phyloP scores from a whole-genome alignment of 2,329 filamentous ascomycete genomes.

The Neonectria hederae region DNA sequence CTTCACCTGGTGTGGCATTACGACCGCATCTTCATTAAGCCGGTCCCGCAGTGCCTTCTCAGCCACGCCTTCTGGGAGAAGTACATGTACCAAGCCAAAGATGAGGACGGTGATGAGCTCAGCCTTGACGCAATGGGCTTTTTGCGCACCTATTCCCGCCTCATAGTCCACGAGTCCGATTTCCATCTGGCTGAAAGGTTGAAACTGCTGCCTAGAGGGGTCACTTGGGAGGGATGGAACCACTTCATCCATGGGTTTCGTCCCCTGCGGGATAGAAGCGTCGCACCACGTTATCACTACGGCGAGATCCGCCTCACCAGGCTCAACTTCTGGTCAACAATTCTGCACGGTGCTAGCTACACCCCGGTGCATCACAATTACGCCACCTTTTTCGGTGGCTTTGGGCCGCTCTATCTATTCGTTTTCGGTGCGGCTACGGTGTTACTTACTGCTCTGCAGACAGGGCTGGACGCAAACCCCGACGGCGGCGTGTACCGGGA shows the following conservation, averaged over 20 bases:
- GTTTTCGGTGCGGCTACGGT: conserved; percentile 25
- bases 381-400: conserved; percentile 18
- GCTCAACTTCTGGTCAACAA: conserved; percentile 38
- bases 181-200: conserved; percentile 42
- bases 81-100: conserved; percentile 16
- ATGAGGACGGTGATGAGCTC: conserved; percentile 24
- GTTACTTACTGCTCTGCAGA: conserved; percentile 16
- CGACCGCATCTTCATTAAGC: conserved; percentile 53
- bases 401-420: conserved; percentile 22
- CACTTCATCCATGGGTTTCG: conserved; percentile 44
- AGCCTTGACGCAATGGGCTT: conserved; percentile 45
- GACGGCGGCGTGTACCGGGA: conserved; percentile 10
- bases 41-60: conserved; percentile 50
- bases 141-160: conserved; percentile 46
- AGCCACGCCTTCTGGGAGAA: conserved; percentile 47
- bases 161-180: conserved; percentile 49
- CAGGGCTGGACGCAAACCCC: conserved; percentile 1
- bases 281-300: conserved; percentile 46
- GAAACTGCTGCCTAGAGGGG: conserved; percentile 40
- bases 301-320: conserved; percentile 51
- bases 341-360: conserved; percentile 18
- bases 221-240: conserved; percentile 42
- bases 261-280: conserved; percentile 34
- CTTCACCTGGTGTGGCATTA: conserved; percentile 54
- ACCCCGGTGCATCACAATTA: conserved; percentile 16